These are phyloP conservation scores for Suillus subaureus DNA, from an alignment of 768 basidiomycete genomes.

Conservation along the genomic window DNA sequence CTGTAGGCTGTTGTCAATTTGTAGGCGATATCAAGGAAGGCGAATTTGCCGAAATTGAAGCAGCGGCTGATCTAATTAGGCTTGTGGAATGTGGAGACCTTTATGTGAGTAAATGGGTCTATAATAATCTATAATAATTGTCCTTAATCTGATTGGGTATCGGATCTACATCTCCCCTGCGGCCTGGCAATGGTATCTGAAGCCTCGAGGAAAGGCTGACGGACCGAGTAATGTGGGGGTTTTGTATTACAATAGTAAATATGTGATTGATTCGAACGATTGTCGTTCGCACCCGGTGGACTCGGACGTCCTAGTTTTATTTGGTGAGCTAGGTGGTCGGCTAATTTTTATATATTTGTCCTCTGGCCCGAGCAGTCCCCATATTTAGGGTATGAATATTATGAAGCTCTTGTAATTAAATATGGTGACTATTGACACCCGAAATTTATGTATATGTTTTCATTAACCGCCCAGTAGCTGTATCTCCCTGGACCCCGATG, in stretches of 20 bases:
- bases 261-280: background rate
- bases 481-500: background rate
- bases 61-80: background rate
- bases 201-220: background rate
- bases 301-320: background rate
- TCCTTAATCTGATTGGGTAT: background rate
- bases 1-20: background rate
- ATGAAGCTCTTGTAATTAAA: background rate
- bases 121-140: background rate
- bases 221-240: background rate
- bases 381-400: background rate
- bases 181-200: background rate
- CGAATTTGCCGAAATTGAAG: background rate
- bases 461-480: background rate
- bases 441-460: background rate
- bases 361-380: background rate
- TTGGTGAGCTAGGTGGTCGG: background rate
- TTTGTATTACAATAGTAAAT: background rate
- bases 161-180: background rate
- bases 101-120: background rate
- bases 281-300: background rate
- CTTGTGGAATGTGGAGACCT: background rate
- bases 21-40: background rate
- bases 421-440: background rate
- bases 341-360: background rate